A percentile compares a stretch with the other conserved stretches of the same genome.
phyloP scores from a whole-genome alignment of 805 yeast species.

The Grigorovia jiainica region DNA sequence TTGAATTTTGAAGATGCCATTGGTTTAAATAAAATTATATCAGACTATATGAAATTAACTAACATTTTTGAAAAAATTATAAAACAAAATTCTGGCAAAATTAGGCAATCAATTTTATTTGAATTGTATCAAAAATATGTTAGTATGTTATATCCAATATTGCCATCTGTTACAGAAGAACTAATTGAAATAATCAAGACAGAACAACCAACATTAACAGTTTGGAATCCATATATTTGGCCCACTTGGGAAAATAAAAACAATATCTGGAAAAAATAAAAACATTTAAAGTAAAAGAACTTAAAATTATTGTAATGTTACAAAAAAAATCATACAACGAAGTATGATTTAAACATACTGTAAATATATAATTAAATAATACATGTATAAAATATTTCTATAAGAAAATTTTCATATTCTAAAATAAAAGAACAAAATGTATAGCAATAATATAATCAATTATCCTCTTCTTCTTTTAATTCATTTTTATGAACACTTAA shows the following conservation, averaged over 20 bases:
- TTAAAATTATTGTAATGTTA: no score
- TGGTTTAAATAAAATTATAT: slow-evolving; percentile 74
- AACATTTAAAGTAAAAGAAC: no score
- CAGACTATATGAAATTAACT: slow-evolving; percentile 83
- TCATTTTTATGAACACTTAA: slow-evolving; percentile 23
- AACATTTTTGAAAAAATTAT: slow-evolving; percentile 36
- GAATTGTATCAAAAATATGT: slow-evolving; percentile 46
- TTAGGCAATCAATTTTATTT: slow-evolving; percentile 35
- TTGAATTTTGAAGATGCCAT: slow-evolving; percentile 9
- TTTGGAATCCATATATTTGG: slow-evolving; percentile 41
- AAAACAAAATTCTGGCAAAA: slow-evolving; percentile 23
- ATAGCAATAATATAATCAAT: no score
- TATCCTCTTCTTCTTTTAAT: neutral
- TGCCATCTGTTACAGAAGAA: slow-evolving; percentile 79
- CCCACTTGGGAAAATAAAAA: slow-evolving; percentile 40
- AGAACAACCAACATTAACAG: slow-evolving; percentile 9
- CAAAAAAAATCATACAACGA: no score
- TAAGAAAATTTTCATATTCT: no score
- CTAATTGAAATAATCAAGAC: slow-evolving; percentile 46
- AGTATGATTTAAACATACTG: no score
- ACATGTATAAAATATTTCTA: no score
- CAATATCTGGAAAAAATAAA: no score
- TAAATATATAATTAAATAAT: no score
- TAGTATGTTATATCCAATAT: slow-evolving; percentile 64
- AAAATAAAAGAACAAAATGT: no score